Base-by-base conservation (phyloP, 352 stramenopile genomes). In the Globisporangium heterothallicum region DNA sequence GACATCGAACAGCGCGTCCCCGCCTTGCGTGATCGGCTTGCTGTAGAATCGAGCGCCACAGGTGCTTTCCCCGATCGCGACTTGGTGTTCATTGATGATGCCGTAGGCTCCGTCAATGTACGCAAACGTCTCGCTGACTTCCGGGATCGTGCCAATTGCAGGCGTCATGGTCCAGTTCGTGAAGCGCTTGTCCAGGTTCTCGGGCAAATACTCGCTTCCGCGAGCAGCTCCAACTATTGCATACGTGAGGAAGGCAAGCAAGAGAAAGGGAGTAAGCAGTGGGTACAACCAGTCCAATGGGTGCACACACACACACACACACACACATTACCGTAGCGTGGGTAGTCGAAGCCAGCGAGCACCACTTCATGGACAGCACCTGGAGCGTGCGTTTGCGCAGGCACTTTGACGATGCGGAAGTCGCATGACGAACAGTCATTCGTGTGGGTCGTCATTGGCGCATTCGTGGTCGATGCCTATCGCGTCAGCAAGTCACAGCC, bases 1-100 rank as follows among this genome's bases (percentile, higher is more conserved):
- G 32, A 97, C 80, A 40, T 96, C 84, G 57, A 98, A 88, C 26
- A 97, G 66, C n/a, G 90, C 86, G 12, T 93, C 70, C 29, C 89
- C 88, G 40, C 84, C 82, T 35, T 85, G 66, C 2, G 63, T 69
- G n/a, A 66, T 9, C 0, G 80, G 78, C 43, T 84, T 87, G 56
- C 64, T 86, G 22, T 62, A 45, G 50, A 92, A 88, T 22, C 65
- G 66, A 26, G 74, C 80, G 19, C 78, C 72, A 25, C 83, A 94
- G 16, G 80, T 94, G 50, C 78, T 91, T 60, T 94, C 80, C 9
- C 80, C 80, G 49, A 94, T 89, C 27, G 78, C 78, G 19, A 93
- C 66, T 46, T 90, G 78, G 49, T 84, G 74, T 24, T 93, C 83
- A 42, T 93, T 93, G 40, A 93, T 77, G 59, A 93, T 90, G 18